A percentile compares a stretch with the other conserved stretches of the same genome.
phyloP scores from a whole-genome alignment of 2,329 filamentous ascomycete genomes.

The Fusarium sp. region DNA sequence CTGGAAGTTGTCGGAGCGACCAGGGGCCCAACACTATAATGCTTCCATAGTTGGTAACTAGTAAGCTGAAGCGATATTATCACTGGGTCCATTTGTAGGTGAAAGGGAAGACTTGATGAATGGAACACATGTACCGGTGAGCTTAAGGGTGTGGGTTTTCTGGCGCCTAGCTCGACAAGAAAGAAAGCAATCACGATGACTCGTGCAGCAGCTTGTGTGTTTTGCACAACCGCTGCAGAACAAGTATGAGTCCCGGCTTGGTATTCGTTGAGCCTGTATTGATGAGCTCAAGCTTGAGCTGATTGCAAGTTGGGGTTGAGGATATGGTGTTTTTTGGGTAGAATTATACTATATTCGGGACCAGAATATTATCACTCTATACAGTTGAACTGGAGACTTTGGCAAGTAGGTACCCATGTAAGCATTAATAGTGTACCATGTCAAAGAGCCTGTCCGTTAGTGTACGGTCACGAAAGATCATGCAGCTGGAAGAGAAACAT shows the following conservation, averaged over 20 bases:
- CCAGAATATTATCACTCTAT: too few species aligned
- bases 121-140: not conserved
- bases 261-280: not conserved
- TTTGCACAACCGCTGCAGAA: not conserved
- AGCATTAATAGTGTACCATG: too few species aligned
- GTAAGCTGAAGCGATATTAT: not conserved
- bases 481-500: not conserved
- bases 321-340: too few species aligned
- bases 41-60: conserved; percentile 1
- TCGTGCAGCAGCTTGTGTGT: not conserved
- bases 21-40: conserved; percentile 6
- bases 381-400: too few species aligned
- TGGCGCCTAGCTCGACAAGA: conserved; percentile 14
- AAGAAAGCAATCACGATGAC: not conserved
- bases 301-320: not conserved
- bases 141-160: not conserved
- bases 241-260: conserved; percentile 3
- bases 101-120: not conserved
- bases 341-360: too few species aligned
- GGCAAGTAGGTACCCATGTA: too few species aligned
- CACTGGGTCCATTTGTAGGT: not conserved
- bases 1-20: conserved; percentile 31
- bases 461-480: not conserved
- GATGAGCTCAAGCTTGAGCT: conserved; percentile 24
- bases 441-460: not conserved